Percentiles rank a stretch among this genome's conserved stretches.
phyloP scores from a whole-genome alignment of 148 eudicot genomes.

The Oxyria digyna region DNA sequence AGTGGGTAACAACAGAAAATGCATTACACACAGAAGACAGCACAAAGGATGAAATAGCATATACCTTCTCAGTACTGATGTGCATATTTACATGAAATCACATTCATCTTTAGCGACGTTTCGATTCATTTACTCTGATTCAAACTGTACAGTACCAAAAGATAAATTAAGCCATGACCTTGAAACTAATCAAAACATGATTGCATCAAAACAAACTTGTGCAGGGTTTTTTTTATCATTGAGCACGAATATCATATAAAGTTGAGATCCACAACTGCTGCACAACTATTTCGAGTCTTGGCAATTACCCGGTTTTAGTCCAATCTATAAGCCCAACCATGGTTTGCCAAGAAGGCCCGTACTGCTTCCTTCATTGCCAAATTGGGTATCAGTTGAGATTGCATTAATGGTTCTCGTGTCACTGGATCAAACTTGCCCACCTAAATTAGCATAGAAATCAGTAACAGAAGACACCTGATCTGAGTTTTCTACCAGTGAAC shows the following conservation, averaged over 20 bases:
- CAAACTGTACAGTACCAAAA: background rate
- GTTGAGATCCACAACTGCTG: background rate
- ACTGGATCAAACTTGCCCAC: constrained; percentile 41
- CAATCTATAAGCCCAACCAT: constrained; percentile 54
- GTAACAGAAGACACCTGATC: background rate
- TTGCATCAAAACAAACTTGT: background rate
- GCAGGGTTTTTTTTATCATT: background rate
- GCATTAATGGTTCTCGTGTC: constrained; percentile 30
- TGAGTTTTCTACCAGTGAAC: background rate
- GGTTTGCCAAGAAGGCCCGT: constrained; percentile 30
- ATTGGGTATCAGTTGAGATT: constrained; percentile 39
- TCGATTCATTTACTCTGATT: background rate
- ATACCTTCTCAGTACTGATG: background rate
- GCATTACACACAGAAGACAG: background rate
- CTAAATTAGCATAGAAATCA: constrained; percentile 7
- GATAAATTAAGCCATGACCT: background rate
- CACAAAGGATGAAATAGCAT: background rate
- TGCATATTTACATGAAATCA: background rate
- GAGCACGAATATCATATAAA: background rate
- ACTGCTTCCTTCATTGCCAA: constrained; percentile 61
- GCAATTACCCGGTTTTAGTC: constrained; percentile 10
- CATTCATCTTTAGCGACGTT: background rate
- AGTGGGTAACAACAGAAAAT: background rate
- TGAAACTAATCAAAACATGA: background rate
- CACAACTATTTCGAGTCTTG: background rate